These are phyloP conservation scores for Gossypium turneri DNA, from an alignment of 345 rosid species.

Conservation along the genomic window DNA sequence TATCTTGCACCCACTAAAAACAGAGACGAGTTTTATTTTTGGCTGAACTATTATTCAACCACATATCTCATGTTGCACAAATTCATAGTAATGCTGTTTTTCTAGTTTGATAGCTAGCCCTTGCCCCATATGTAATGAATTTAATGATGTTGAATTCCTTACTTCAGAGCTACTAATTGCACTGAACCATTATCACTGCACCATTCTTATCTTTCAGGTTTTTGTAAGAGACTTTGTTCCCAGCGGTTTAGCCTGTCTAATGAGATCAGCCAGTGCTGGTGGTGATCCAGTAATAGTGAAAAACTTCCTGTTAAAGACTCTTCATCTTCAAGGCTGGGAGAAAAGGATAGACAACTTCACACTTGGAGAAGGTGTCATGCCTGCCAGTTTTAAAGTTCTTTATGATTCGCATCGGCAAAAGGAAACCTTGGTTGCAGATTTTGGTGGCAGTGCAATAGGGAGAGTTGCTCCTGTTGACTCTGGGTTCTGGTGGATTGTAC, in stretches of 20 bases:
- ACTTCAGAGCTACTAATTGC: background rate
- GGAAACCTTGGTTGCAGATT: conserved; percentile 15
- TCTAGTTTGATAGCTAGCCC: background rate
- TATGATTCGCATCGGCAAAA: background rate
- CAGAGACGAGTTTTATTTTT: background rate
- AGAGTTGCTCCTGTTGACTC: conserved; percentile 66
- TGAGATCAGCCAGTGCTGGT: background rate
- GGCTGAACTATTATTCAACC: background rate
- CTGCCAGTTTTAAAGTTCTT: conserved; percentile 14
- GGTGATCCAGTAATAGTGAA: conserved; percentile 1
- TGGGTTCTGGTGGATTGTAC: conserved; percentile 72
- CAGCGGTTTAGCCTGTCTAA: conserved; percentile 10
- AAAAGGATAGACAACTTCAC: conserved; percentile 12
- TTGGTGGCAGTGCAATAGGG: conserved; percentile 55
- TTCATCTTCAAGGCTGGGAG: conserved; percentile 12
- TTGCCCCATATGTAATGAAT: background rate
- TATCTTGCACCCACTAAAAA: background rate
- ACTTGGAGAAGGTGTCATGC: conserved; percentile 9
- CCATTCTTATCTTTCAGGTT: conserved; percentile 9
- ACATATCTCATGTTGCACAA: background rate
- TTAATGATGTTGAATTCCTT: background rate
- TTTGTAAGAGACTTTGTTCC: conserved; percentile 12
- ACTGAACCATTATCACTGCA: background rate
- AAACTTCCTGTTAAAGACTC: conserved; percentile 9
- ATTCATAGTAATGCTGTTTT: background rate